Evolutionary conservation across 352 stramenopile genomes (phyloP), one percentile per base, ranked within the genome.

Genomic region (Phytophthora pseudosyringae): DNA sequence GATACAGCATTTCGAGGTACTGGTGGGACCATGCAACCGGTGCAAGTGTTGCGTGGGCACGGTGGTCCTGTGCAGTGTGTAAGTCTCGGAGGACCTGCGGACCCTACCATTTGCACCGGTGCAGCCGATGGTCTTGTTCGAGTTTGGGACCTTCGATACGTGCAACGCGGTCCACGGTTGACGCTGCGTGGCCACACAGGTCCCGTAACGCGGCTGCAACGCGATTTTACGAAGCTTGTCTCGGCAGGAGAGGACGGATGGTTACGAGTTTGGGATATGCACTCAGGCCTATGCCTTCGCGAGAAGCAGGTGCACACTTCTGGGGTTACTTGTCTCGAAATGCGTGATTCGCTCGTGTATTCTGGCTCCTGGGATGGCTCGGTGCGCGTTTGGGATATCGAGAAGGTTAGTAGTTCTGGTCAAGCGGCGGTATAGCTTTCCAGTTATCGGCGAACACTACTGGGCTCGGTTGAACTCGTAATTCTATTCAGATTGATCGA

Each of bases 61-160:
- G 76, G 73, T 18, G 87, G 82, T 1, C 87, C 87, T 12, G 85
- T 91, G 12, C 76, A 81, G 6, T 92, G 84, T 59, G 65, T 95
- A 12, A 83, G 76, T 43, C 72, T 93, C 1, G 87, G 87, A 36
- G 87, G 87, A 4, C 83, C 84, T 6, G 85, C 81, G 0, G 87
- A 93, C 40, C 85, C 85, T 11, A 95, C 82, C 25, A 82, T 95
- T 44, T 95, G 83, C 58, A 93, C 87, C 0, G 86, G 85, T 26
- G 69, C 84, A 0, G 78, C 81, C 3, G 87, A 95, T 59, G 85
- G 87, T 33, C 52, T 90, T 29, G 81, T 95, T 54, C 84, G 83
- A 21, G 80, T 95, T 44, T 95, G 87, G 87, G 85, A 95, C 58
- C 65, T 95, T 59, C 79, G 86, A 21, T 92, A 88, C 29, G 83